Conservation (phyloP, 768 basidiomycete species). For the Podaxis mareebaensis region DNA sequence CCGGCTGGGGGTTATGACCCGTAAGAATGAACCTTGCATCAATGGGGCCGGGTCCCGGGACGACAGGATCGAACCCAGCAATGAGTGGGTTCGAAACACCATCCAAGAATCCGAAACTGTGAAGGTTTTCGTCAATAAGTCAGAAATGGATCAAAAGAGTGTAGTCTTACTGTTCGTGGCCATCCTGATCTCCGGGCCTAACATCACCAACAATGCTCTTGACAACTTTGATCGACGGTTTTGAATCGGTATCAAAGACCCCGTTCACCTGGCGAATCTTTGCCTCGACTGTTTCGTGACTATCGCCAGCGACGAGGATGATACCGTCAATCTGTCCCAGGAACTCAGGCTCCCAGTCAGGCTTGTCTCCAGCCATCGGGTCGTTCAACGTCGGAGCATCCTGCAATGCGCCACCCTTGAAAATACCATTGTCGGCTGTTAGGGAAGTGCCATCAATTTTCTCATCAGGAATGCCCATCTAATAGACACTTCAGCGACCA, state of each 20-base stretch:
- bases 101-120: conserved; percentile 53
- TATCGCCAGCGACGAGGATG: conserved; percentile 50
- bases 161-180: conserved; percentile 45
- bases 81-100: conserved; percentile 53
- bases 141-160: neutral
- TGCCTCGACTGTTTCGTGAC: conserved; percentile 36
- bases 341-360: conserved; percentile 53
- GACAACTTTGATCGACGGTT: conserved; percentile 39
- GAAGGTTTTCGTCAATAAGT: neutral
- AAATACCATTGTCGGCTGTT: conserved; percentile 29
- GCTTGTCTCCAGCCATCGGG: conserved; percentile 29
- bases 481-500: neutral
- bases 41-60: conserved; percentile 39
- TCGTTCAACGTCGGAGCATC: conserved; percentile 43
- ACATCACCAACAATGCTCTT: conserved; percentile 39
- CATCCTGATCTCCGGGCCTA: conserved; percentile 42
- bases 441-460: conserved; percentile 37
- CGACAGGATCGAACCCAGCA: conserved; percentile 36
- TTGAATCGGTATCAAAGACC: conserved; percentile 33
- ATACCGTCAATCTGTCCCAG: conserved; percentile 47
- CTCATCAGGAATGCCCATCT: conserved; percentile 32
- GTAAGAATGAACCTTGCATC: conserved; percentile 44
- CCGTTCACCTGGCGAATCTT: conserved; percentile 33
- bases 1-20: conserved; percentile 28
- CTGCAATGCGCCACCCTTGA: conserved; percentile 39